Conservation (phyloP, 495 filamentous ascomycete species). For the Neurospora sp. region DNA sequence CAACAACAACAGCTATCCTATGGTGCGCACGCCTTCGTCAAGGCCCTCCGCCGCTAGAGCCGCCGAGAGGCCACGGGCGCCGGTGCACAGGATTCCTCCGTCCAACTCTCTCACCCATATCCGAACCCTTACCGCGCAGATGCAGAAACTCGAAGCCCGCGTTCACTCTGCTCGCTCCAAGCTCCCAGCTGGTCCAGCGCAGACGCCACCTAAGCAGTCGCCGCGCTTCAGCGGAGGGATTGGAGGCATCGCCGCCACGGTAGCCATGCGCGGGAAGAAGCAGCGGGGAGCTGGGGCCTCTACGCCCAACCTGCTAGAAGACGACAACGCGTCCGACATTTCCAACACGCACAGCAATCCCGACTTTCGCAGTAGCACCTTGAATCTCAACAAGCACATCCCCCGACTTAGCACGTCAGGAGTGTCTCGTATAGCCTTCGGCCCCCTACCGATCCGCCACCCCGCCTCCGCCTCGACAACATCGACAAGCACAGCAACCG, state of each 20-base stretch:
- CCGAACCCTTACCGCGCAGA: conserved; percentile 84
- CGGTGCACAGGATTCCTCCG: conserved; percentile 48
- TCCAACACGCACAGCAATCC: conserved; percentile 14
- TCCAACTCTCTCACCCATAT: conserved; percentile 90
- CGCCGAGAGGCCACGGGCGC: conserved; percentile 11
- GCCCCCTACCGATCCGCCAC: conserved; percentile 39
- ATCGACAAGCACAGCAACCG: neutral
- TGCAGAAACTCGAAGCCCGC: conserved; percentile 88
- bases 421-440: conserved; percentile 44
- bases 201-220: conserved; percentile 72
- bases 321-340: conserved; percentile 29
- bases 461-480: conserved; percentile 10
- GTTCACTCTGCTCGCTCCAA: conserved; percentile 92
- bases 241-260: conserved; percentile 55
- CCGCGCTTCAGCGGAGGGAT: conserved; percentile 51
- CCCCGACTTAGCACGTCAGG: conserved; percentile 41
- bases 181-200: conserved; percentile 61
- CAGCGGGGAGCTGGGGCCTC: conserved; percentile 56
- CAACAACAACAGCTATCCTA: neutral
- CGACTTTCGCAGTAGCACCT: conserved; percentile 27
- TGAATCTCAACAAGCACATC: conserved; percentile 36
- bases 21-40: conserved; percentile 24
- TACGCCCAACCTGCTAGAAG: conserved; percentile 34
- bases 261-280: conserved; percentile 68
- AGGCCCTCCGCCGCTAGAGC: conserved; percentile 15